These are phyloP conservation scores for Bruguiera hainesii DNA, from an alignment of 441 rosid genomes.

Conservation along the genomic window DNA sequence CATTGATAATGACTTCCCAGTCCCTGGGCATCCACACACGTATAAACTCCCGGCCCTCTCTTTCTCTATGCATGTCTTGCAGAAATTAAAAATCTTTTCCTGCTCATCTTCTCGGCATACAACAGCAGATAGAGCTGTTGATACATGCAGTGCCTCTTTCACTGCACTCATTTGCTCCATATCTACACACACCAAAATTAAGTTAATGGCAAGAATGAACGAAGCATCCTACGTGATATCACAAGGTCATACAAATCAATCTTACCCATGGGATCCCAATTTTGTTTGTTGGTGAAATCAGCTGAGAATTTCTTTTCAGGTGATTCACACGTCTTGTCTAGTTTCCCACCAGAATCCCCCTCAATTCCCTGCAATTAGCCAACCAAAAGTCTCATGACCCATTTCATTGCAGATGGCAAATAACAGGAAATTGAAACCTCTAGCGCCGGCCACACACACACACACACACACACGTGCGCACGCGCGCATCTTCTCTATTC, in stretches of 20 bases:
- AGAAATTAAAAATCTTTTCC: conserved; percentile 52
- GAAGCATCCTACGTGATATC: background rate
- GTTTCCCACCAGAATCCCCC: background rate
- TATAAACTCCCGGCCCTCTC: conserved; percentile 74
- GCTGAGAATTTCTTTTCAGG: background rate
- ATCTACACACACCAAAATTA: background rate
- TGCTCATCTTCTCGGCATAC: conserved; percentile 75
- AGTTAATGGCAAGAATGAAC: background rate
- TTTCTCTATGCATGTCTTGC: conserved; percentile 45
- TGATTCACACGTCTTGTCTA: background rate
- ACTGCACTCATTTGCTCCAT: conserved; percentile 2
- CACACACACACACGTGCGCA: too few species aligned
- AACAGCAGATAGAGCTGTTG: conserved; percentile 51
- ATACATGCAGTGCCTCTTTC: conserved; percentile 55
- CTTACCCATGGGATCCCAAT: background rate
- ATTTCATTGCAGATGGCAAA: too few species aligned
- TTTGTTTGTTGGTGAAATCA: background rate
- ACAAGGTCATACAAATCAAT: background rate
- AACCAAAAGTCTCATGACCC: background rate
- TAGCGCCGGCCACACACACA: too few species aligned
- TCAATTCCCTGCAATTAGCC: background rate
- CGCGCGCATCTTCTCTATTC: too few species aligned
- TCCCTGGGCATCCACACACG: conserved; percentile 80
- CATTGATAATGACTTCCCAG: conserved; percentile 81
- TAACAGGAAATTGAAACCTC: too few species aligned